Conservation (phyloP, 2,329 filamentous ascomycete species). For the Ophioceras dolichostomum region DNA sequence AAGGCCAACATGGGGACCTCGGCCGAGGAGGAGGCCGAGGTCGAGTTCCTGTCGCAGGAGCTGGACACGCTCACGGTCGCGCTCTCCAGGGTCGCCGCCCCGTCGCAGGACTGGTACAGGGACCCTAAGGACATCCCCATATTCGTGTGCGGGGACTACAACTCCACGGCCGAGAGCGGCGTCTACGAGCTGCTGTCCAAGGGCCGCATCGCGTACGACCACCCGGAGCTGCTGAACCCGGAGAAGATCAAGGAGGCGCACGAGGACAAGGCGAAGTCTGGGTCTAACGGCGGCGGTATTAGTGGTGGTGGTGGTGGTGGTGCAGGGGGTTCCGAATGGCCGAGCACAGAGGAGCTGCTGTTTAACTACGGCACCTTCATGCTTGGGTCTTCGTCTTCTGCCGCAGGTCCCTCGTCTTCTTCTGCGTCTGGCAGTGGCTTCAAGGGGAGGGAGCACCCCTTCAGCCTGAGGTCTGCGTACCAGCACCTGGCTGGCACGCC, state of each 20-base stretch:
- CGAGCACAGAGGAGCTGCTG: no score
- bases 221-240: conserved; percentile 66
- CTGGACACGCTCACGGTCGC: no score
- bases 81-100: conserved; percentile 65
- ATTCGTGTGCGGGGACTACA: conserved; percentile 90
- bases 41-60: no score
- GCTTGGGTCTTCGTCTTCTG: no score
- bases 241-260: no score
- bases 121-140: conserved; percentile 81
- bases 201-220: conserved; percentile 65
- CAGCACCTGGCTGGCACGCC: conserved; percentile 68
- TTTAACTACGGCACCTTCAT: conserved; percentile 92
- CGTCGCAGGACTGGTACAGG: conserved; percentile 78
- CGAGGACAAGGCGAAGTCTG: no score
- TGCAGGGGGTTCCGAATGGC: no score
- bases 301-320: no score
- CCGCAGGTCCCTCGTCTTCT: no score
- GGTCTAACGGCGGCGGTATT: no score
- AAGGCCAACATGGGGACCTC: background rate
- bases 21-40: background rate
- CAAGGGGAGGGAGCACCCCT: conserved; percentile 87
- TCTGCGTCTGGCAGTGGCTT: no score
- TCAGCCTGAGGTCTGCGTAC: conserved; percentile 87
- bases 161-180: conserved; percentile 75
- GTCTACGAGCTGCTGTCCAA: conserved; percentile 83